These are phyloP conservation scores for Cordia subcordata DNA, from an alignment of 257 asterid genomes.

Conservation along the genomic window DNA sequence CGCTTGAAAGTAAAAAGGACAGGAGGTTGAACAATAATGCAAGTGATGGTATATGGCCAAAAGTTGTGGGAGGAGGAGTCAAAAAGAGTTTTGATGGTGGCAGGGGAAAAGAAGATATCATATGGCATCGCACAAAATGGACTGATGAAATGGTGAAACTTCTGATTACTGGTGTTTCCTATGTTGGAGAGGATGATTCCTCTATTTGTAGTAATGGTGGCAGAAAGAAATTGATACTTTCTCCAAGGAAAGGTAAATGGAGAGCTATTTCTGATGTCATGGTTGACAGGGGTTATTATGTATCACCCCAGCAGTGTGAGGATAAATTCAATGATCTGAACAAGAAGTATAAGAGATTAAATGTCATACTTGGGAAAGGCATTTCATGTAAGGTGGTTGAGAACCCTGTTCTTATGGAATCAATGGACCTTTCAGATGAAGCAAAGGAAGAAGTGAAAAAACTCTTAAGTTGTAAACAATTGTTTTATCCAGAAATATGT, in stretches of 20 bases:
- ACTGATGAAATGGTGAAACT: conserved; percentile 47
- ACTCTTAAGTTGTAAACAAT: conserved; percentile 38
- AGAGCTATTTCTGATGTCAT: conserved; percentile 38
- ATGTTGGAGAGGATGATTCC: conserved; percentile 16
- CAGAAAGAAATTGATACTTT: conserved; percentile 2
- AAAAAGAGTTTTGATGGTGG: conserved; percentile 10
- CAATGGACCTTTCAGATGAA: conserved; percentile 22
- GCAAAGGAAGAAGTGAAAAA: conserved; percentile 31
- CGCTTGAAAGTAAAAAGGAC: conserved; percentile 4
- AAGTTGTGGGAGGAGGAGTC: conserved; percentile 2
- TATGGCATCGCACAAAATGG: conserved; percentile 46
- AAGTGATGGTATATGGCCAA: conserved; percentile 2
- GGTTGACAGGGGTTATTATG: conserved; percentile 40
- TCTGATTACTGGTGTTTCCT: conserved; percentile 45
- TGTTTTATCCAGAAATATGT: conserved; percentile 43
- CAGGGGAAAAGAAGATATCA: conserved; percentile 13
- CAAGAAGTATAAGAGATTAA: conserved; percentile 43
- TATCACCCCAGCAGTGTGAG: conserved; percentile 64
- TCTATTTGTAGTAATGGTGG: conserved; percentile 4
- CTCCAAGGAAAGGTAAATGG: conserved; percentile 45
- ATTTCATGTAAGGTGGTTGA: conserved; percentile 26
- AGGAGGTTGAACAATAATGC: conserved; percentile 8
- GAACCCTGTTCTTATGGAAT: conserved; percentile 33
- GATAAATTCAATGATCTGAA: conserved; percentile 54
- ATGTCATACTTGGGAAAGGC: conserved; percentile 33